Evolutionary conservation across 2,329 filamentous ascomycete species (phyloP).

Genomic region (Paracoccidioides lutzii): DNA sequence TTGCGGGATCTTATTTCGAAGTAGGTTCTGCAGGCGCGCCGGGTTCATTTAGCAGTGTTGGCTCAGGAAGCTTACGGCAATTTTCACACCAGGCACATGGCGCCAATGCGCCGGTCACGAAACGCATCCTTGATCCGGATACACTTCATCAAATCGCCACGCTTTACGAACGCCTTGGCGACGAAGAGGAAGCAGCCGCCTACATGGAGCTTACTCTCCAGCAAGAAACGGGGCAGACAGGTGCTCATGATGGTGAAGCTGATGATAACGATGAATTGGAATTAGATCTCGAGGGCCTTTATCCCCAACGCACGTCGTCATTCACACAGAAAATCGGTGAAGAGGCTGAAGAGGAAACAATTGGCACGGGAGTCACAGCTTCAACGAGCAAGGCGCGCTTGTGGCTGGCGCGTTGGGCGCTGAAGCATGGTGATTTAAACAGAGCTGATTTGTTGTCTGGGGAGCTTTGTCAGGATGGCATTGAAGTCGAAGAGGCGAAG

Average conservation of each 20-base stretch:
- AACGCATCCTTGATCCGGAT: conserved; percentile 64
- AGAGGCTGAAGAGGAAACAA: conserved; percentile 27
- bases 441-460: conserved; percentile 70
- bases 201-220: conserved; percentile 96
- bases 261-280: conserved; percentile 29
- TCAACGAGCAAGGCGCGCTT: conserved; percentile 85
- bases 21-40: conserved; percentile 30
- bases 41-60: conserved; percentile 21
- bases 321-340: conserved; percentile 20
- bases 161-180: conserved; percentile 71
- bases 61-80: conserved; percentile 33
- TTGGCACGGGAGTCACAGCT: conserved; percentile 70
- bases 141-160: conserved; percentile 78
- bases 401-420: conserved; percentile 79
- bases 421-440: conserved; percentile 60
- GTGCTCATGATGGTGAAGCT: conserved; percentile 23
- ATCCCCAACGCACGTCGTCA: conserved; percentile 15
- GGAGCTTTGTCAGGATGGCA: conserved; percentile 88
- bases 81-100: conserved; percentile 8
- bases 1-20: conserved; percentile 79
- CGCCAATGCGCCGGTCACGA: conserved; percentile 17
- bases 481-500: conserved; percentile 95
- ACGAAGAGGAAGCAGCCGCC: conserved; percentile 66
- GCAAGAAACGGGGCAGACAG: conserved; percentile 64
- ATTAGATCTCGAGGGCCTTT: conserved; percentile 26